Evolutionary conservation across 345 rosid genomes (phyloP), one percentile per base, ranked within the genome.

Genomic region (Draba incana): DNA sequence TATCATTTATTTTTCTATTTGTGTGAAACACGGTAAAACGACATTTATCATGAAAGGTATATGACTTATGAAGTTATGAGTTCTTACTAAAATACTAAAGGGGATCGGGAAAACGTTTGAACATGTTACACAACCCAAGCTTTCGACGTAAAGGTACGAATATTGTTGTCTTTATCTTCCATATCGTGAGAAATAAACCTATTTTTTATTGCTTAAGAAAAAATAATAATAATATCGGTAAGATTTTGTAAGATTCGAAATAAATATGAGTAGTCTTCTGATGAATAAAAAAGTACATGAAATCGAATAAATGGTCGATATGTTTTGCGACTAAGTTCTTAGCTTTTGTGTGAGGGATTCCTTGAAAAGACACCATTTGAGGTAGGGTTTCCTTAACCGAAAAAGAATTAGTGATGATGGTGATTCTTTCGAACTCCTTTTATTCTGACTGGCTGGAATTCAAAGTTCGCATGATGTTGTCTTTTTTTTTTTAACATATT

Each of bases 381-480:
- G 70, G 79, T 42, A 62, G 48, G 54, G 75, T 62, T 75, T 63
- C 78, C 79, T 69, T 69, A 75, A 69, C 16, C 8, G 60, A 62
- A 62, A 75, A 68, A 75, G 51, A 25, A 63, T 11, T 43, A 58
- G n/a, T n/a, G n/a, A 62, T 66, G 65, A 68, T 75, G 47, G 59
- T 62, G 75, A 75, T 66, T 23, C 24, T 13, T 56, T 39, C 2
- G 25, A 20, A 20, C 39, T 39, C 13, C 38, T 35, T 48, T 57
- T 41, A 12, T 49, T 72, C 46, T 56, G 48, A 62, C 8, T 54
- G 74, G 69, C 4, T 68, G 53, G 53, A 53, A 63, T 68, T 62
- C 25, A 69, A 68, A 60, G 77, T 58, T 57, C 65, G 39, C 31
- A 42, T 52, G 31, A 47, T 68, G 41, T 48, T 15, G 35, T 15